phyloP scores from a whole-genome alignment of 768 basidiomycete species.

The Sporobolomyces roseus region DNA sequence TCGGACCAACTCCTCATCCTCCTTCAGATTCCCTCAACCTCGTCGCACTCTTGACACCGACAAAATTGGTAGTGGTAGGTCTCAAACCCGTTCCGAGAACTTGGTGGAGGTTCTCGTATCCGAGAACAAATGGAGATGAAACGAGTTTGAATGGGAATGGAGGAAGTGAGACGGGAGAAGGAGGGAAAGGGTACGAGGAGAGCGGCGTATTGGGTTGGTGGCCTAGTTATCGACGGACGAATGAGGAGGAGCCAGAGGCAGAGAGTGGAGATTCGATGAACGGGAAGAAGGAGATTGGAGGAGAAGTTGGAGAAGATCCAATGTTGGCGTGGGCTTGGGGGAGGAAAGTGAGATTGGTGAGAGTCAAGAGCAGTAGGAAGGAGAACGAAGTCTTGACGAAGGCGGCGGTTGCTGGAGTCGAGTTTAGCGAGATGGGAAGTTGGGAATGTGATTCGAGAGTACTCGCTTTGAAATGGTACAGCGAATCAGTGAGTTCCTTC shows the following conservation, averaged over 20 bases:
- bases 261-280: conserved; percentile 47
- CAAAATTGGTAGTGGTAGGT: conserved; percentile 88
- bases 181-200: conserved; percentile 46
- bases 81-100: conserved; percentile 86
- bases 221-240: conserved; percentile 55
- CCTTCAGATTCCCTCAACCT: conserved; percentile 73
- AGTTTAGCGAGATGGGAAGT: conserved; percentile 50
- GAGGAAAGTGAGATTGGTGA: conserved; percentile 60
- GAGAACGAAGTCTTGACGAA: conserved; percentile 17
- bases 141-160: background rate
- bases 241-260: conserved; percentile 32
- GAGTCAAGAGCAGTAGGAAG: conserved; percentile 55
- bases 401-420: conserved; percentile 53
- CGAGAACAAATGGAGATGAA: background rate
- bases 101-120: conserved; percentile 58
- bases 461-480: conserved; percentile 81
- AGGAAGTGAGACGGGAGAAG: background rate
- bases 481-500: conserved; percentile 64
- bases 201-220: conserved; percentile 75
- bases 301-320: conserved; percentile 52
- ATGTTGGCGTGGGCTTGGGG: conserved; percentile 85
- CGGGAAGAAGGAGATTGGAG: background rate
- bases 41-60: conserved; percentile 78
- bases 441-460: conserved; percentile 56
- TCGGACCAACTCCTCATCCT: conserved; percentile 65